Evolutionary conservation across 2,329 filamentous ascomycete genomes (phyloP), one percentile per base, ranked within the genome.

Genomic region (Tolypocladium ophioglossoides): DNA sequence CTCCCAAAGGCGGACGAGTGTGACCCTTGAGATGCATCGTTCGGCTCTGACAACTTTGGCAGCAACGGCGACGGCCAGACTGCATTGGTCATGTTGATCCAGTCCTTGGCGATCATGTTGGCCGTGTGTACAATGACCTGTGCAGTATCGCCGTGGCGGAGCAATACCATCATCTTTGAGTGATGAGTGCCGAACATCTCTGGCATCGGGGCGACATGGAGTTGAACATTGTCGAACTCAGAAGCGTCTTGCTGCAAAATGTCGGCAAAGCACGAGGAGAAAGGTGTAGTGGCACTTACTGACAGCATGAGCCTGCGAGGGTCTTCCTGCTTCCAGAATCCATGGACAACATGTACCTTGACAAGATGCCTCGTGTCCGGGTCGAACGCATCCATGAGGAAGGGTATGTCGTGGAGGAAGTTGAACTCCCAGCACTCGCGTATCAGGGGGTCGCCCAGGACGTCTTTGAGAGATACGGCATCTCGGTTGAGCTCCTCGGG

Each of bases 71-170:
- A 92, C 51, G 73, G 76, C 91, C 91, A 96, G 6, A 88, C 80
- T 1, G 83, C 89, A 66, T 96, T 90, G 1, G 85, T 87, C 87
- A 95, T 88, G 61, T 94, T 94, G 1, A 76, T 79, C 91, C 91
- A 96, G 67, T 96, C 91, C 54, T 85, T 83, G 4, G 78, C 65
- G n/a, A 95, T 92, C 86, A 95, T 90, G 62, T 96, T 96, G 20
- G 91, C 89, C 0, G 91, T 96, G 62, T 95, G 89, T 34, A 96
- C 91, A 54, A 95, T 71, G 7, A 96, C 73, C 69, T 95, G 87
- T 0, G 86, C 87, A 0, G 78, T 81, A 57, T 86, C 83, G 64
- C 95, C 89, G 66, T 87, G 84, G 6, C 87, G 80, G 57, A 95
- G 75, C 4, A 95, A 69, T n/a, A 95, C 74, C 68, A 95, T 80